phyloP scores from a whole-genome alignment of 2,329 filamentous ascomycete species.

The Pseudocercospora fijiensis region DNA sequence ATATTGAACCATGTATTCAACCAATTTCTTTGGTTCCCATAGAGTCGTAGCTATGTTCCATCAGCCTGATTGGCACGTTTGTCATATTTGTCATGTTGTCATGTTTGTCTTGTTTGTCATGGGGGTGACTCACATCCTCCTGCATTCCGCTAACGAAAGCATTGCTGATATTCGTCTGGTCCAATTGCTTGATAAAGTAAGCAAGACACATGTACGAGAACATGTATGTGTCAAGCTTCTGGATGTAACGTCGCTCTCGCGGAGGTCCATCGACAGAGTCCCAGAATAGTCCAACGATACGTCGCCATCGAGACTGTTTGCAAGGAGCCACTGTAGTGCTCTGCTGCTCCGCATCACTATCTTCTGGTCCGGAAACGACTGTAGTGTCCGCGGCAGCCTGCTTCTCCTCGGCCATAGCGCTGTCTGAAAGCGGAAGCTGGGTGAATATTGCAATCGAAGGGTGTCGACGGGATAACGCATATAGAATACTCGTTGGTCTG shows the following conservation, averaged over 20 bases:
- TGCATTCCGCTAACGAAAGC: conserved; percentile 46
- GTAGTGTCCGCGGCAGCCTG: background rate
- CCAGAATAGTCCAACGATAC: conserved; percentile 14
- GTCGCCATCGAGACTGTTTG: conserved; percentile 14
- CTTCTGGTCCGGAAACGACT: background rate
- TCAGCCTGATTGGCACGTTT: background rate
- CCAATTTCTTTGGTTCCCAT: conserved; percentile 43
- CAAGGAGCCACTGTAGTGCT: background rate
- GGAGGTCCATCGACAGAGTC: conserved; percentile 15
- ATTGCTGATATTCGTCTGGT: conserved; percentile 32
- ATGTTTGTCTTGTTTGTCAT: no score
- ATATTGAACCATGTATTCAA: conserved; percentile 22
- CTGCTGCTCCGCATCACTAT: background rate
- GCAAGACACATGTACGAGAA: conserved; percentile 17
- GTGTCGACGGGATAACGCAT: background rate
- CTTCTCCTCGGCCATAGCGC: background rate
- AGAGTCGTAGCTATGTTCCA: conserved; percentile 21
- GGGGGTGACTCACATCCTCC: conserved; percentile 40
- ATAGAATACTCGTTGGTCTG: background rate
- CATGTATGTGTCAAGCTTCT: conserved; percentile 15
- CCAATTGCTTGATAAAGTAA: conserved; percentile 19
- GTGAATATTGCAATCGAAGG: background rate
- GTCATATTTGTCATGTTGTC: no score
- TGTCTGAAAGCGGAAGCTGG: background rate
- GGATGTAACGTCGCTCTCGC: conserved; percentile 15